Evolutionary conservation across 2,329 filamentous ascomycete species (phyloP).

Genomic region (Botryotinia narcissicola): DNA sequence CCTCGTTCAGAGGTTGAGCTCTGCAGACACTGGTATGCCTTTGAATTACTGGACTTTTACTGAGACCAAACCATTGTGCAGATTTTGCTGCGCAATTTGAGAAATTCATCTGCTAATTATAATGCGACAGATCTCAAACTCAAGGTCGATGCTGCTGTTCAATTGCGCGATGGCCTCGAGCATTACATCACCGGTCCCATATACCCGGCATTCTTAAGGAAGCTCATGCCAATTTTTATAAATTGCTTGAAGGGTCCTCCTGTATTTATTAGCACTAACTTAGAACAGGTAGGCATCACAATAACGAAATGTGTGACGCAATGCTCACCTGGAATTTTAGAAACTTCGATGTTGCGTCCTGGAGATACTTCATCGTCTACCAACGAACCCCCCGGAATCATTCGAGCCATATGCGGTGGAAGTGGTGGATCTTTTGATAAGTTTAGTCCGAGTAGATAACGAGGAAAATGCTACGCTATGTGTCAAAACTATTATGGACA

Average conservation of each 20-base stretch:
- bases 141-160: slow-evolving; percentile 78
- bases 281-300: slow-evolving; percentile 69
- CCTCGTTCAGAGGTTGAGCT: slow-evolving; percentile 56
- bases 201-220: slow-evolving; percentile 79
- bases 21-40: slow-evolving; percentile 37
- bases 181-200: slow-evolving; percentile 75
- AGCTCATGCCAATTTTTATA: slow-evolving; percentile 86
- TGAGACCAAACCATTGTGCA: background rate
- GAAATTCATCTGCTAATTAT: slow-evolving; percentile 23
- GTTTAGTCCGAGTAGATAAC: slow-evolving; percentile 85
- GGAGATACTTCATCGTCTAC: slow-evolving; percentile 88
- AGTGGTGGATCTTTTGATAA: slow-evolving; percentile 87
- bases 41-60: background rate
- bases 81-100: background rate
- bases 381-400: slow-evolving; percentile 69
- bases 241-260: slow-evolving; percentile 80
- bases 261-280: slow-evolving; percentile 85
- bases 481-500: slow-evolving; percentile 96
- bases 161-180: slow-evolving; percentile 89
- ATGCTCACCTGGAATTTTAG: slow-evolving; percentile 42
- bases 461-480: slow-evolving; percentile 98
- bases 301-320: background rate
- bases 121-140: slow-evolving; percentile 66
- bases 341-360: slow-evolving; percentile 91
- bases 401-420: slow-evolving; percentile 87